Conservation (phyloP, 352 stramenopile species). For the Globisporangium takayamanum region DNA sequence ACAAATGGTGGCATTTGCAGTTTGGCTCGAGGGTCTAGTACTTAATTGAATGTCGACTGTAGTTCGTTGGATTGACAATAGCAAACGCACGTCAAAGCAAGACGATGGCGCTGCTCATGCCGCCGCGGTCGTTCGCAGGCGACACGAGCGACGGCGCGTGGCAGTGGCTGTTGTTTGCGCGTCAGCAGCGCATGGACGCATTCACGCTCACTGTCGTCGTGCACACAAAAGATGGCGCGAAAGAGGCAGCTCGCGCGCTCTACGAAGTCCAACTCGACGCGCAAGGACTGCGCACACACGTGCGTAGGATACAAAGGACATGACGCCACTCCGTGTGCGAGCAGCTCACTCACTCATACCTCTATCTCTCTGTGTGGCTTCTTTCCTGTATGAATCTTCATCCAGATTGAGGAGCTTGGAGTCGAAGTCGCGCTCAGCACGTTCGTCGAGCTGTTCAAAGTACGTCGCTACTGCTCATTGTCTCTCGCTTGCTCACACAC, state of each 20-base stretch:
- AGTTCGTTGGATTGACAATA: neutral
- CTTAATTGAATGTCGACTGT: neutral
- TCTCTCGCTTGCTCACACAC: neutral
- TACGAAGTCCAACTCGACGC: constrained; percentile 26
- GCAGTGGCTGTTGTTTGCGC: constrained; percentile 46
- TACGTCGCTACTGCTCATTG: constrained; percentile 4
- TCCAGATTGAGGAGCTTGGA: constrained; percentile 53
- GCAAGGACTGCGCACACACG: constrained; percentile 3
- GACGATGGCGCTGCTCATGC: neutral
- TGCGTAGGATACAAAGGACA: neutral
- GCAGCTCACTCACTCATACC: neutral
- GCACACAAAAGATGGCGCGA: neutral
- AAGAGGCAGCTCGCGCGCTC: constrained; percentile 13
- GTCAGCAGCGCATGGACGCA: constrained; percentile 10
- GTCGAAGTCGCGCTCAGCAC: constrained; percentile 30
- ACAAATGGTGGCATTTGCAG: neutral
- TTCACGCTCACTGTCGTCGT: constrained; percentile 36
- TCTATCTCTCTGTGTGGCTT: neutral
- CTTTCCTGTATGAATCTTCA: neutral
- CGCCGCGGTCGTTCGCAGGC: constrained; percentile 30
- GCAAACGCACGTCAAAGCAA: neutral
- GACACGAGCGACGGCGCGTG: constrained; percentile 15
- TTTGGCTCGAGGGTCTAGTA: constrained; percentile 2
- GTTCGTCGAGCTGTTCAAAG: constrained; percentile 34
- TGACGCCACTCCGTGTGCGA: neutral